Base-by-base conservation (phyloP, 257 asterid species). In the Plantago major region DNA sequence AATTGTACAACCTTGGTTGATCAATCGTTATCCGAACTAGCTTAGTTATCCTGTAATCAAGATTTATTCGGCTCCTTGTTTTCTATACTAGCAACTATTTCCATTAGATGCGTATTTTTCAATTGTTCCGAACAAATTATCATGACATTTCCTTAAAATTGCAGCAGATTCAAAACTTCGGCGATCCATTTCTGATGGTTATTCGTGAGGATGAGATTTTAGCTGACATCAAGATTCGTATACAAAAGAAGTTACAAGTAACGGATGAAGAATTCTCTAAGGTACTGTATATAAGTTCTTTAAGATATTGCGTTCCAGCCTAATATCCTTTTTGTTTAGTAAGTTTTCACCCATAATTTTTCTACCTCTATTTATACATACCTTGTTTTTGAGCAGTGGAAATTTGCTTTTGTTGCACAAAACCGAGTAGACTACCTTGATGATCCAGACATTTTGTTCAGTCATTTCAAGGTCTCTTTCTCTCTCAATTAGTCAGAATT, bases 231-330 rank as follows among this genome's bases (percentile, higher is more conserved):
- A 83, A 69, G 74, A 48, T 40, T 60, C 84, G 79, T 46, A 33
- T 80, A 18, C 86, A 83, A 73, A 80, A 78, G 68, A 83, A 75
- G 68, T 75, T 83, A 66, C 75, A 46, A 46, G 78, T 83, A 44
- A 72, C 84, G 43, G 84, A 78, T 58, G 90, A 83, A 67, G 90
- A 83, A 63, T 76, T 80, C 66, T 73, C 81, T 62, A 70, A 74
- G 79, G 79, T 74, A 68, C 70, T 22, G 42, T 13, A 15, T 9
- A 37, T 12, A 49, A 55, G n/a, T 16, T n/a, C 46, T 48, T 2
- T 46, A 15, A 18, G 37, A 42, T 38, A 40, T 15, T 30, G 17
- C 26, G 54, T 28, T 46, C 44, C 26, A 22, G 26, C 26, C 2
- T 22, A 22, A 22, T 22, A 22, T 22, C 26, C 26, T 2, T 22